Conservation (phyloP, 495 filamentous ascomycete species). For the Parathielavia appendiculata region DNA sequence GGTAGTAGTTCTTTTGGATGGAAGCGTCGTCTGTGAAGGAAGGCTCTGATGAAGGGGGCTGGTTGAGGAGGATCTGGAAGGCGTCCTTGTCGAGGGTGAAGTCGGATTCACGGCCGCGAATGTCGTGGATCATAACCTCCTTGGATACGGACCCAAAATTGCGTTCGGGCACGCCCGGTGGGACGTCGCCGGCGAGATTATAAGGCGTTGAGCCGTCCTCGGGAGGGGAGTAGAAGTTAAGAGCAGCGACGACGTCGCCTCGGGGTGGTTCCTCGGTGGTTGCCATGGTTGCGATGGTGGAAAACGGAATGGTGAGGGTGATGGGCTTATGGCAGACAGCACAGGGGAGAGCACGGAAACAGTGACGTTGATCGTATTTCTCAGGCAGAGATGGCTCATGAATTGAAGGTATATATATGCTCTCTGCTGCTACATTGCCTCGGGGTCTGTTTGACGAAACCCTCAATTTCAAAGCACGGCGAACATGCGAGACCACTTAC, state of each 20-base stretch:
- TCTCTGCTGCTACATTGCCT: not conserved
- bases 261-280: constrained; percentile 46
- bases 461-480: constrained; percentile 12
- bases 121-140: constrained; percentile 35
- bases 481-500: not conserved
- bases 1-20: constrained; percentile 71
- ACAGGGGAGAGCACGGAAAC: not conserved
- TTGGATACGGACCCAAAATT: constrained; percentile 53
- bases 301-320: not conserved
- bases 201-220: constrained; percentile 58
- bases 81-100: constrained; percentile 70
- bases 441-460: constrained; percentile 1
- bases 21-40: constrained; percentile 60
- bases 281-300: constrained; percentile 5
- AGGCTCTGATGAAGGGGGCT: constrained; percentile 48
- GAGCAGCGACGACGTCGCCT: constrained; percentile 57
- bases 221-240: constrained; percentile 67
- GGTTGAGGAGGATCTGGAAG: constrained; percentile 55
- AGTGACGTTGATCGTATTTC: not conserved
- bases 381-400: too few species aligned
- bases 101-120: constrained; percentile 57
- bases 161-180: constrained; percentile 53
- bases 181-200: constrained; percentile 64
- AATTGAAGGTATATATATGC: not conserved
- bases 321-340: not conserved